Evolutionary conservation across 2,329 filamentous ascomycete species (phyloP).

Genomic region (Fusarium sp.): DNA sequence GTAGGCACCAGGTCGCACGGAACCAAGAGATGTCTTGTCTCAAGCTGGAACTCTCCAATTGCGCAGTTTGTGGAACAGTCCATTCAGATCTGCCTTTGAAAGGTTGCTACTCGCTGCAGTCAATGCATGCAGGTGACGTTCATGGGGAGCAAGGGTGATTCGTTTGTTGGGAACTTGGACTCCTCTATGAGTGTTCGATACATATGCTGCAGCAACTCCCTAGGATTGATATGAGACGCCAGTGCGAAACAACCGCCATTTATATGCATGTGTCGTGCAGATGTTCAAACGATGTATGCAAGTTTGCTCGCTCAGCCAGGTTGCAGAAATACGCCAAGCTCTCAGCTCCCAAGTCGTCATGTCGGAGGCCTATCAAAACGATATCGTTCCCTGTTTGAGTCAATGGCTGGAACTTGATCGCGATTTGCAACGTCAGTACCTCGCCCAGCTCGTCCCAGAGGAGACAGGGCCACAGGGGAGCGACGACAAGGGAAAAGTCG

Average conservation of each 20-base stretch:
- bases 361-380: not conserved
- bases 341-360: not conserved
- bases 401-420: not conserved
- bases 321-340: not conserved
- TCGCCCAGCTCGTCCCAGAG: constrained; percentile 10
- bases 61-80: not conserved
- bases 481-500: constrained; percentile 11
- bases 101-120: not conserved
- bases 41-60: constrained; percentile 20
- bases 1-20: constrained; percentile 12
- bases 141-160: not conserved
- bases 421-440: not conserved
- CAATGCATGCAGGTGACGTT: not conserved
- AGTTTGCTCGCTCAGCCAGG: not conserved
- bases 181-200: not conserved
- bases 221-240: not conserved
- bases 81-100: not conserved
- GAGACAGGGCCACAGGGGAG: constrained; percentile 8
- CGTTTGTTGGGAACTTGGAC: not conserved
- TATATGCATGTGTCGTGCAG: not conserved
- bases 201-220: not conserved
- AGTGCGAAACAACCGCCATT: not conserved
- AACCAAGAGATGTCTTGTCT: constrained; percentile 18
- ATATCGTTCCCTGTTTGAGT: not conserved
- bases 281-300: not conserved